Percentiles rank a stretch among this genome's conserved stretches.
These are phyloP conservation scores for Begonia peltatifolia DNA, from an alignment of 306 rosid genomes.

Conservation along the genomic window DNA sequence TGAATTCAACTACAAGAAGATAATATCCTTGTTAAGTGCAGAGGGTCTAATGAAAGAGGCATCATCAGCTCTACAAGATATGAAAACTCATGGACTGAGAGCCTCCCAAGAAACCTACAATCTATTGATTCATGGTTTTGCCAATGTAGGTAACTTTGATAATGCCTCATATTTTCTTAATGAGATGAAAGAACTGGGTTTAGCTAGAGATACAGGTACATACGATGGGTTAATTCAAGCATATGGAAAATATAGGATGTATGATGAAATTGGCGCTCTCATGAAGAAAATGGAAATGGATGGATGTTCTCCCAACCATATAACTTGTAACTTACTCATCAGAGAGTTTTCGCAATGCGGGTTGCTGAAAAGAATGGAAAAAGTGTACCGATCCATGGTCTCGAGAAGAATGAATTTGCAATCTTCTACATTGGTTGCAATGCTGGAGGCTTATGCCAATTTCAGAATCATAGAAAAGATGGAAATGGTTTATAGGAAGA, in stretches of 20 bases:
- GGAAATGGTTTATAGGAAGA: constrained; percentile 38
- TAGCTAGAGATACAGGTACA: constrained; percentile 34
- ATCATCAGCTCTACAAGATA: constrained; percentile 28
- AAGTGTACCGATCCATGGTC: constrained; percentile 34
- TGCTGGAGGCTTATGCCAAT: constrained; percentile 59
- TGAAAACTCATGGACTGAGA: constrained; percentile 27
- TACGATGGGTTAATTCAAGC: constrained; percentile 55
- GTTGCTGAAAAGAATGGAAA: constrained; percentile 45
- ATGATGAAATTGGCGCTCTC: constrained; percentile 52
- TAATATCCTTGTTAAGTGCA: constrained; percentile 33
- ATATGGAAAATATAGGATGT: constrained; percentile 52
- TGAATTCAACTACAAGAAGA: constrained; percentile 42
- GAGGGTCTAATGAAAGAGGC: constrained; percentile 47
- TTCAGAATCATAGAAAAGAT: constrained; percentile 57
- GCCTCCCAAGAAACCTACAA: constrained; percentile 40
- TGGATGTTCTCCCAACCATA: constrained; percentile 45
- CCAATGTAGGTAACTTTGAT: constrained; percentile 28
- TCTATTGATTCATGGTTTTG: constrained; percentile 38
- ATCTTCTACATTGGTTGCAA: constrained; percentile 41
- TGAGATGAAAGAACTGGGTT: constrained; percentile 39
- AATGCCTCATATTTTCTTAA: constrained; percentile 29
- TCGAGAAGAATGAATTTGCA: constrained; percentile 48
- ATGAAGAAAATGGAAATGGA: constrained; percentile 46
- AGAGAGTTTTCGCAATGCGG: constrained; percentile 53
- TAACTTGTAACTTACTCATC: constrained; percentile 52